Conservation (phyloP, 2,329 filamentous ascomycete genomes). For the Fusarium anthophilum region DNA sequence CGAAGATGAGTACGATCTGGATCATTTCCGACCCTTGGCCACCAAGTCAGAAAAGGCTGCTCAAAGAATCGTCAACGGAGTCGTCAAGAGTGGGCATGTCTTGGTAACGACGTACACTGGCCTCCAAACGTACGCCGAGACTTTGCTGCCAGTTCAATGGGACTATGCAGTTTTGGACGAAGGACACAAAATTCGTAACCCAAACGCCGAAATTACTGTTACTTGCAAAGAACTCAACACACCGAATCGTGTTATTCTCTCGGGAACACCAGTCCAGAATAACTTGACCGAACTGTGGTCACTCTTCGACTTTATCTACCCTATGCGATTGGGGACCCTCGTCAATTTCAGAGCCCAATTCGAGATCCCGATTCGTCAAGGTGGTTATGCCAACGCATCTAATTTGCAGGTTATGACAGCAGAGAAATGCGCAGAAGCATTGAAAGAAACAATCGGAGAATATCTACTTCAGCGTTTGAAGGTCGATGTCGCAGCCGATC, state of each 20-base stretch:
- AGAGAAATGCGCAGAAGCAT: constrained; percentile 89
- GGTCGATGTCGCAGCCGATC: constrained; percentile 89
- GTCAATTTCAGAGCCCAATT: constrained; percentile 92
- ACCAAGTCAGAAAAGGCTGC: constrained; percentile 66
- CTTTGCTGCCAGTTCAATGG: constrained; percentile 87
- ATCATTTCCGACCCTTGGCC: constrained; percentile 50
- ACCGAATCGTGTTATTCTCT: constrained; percentile 89
- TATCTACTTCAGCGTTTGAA: constrained; percentile 94
- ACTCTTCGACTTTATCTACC: constrained; percentile 96
- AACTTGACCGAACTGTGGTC: constrained; percentile 96
- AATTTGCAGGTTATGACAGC: constrained; percentile 95
- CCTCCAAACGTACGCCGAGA: constrained; percentile 88
- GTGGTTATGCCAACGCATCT: constrained; percentile 94
- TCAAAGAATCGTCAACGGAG: constrained; percentile 81
- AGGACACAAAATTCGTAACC: constrained; percentile 97
- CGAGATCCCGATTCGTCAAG: constrained; percentile 90
- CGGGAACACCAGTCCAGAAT: constrained; percentile 97
- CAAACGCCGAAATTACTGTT: constrained; percentile 92
- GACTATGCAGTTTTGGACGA: constrained; percentile 94
- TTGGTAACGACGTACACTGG: constrained; percentile 96
- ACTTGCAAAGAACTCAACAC: constrained; percentile 95
- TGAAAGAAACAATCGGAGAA: constrained; percentile 93
- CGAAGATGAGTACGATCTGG: constrained; percentile 62
- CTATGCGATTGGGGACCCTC: constrained; percentile 91
- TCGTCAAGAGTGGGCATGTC: constrained; percentile 86